phyloP scores from a whole-genome alignment of 768 basidiomycete genomes.

The Lentinula edodes region DNA sequence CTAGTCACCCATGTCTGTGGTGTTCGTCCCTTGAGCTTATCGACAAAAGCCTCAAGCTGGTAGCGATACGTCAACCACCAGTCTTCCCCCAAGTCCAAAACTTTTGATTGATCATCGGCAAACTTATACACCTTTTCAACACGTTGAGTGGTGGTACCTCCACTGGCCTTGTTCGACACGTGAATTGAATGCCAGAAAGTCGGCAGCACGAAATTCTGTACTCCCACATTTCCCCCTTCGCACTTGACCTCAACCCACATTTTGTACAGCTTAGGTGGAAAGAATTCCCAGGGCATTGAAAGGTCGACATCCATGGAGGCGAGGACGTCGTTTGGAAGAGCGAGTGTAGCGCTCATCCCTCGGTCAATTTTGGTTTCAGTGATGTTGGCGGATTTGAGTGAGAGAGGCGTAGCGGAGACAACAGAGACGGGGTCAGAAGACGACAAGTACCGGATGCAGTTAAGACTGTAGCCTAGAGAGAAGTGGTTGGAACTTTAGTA shows the following conservation, averaged over 20 bases:
- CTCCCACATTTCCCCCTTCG: slow-evolving; percentile 29
- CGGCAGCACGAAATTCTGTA: slow-evolving; percentile 37
- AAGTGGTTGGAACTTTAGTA: background rate
- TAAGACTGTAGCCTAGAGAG: slow-evolving; percentile 27
- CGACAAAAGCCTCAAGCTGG: slow-evolving; percentile 54
- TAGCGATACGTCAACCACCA: slow-evolving; percentile 52
- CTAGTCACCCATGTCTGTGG: slow-evolving; percentile 36
- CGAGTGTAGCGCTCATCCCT: slow-evolving; percentile 33
- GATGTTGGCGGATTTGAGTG: background rate
- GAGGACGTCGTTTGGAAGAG: slow-evolving; percentile 33
- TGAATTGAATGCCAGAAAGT: slow-evolving; percentile 39
- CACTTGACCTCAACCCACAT: slow-evolving; percentile 22
- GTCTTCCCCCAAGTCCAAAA: slow-evolving; percentile 32
- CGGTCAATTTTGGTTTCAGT: slow-evolving; percentile 33
- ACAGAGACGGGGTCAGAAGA: slow-evolving; percentile 20
- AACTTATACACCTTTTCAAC: slow-evolving; percentile 39
- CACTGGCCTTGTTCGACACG: slow-evolving; percentile 21
- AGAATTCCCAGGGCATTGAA: slow-evolving; percentile 21
- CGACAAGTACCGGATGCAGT: slow-evolving; percentile 21
- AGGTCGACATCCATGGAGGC: slow-evolving; percentile 36
- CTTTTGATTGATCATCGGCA: slow-evolving; percentile 10
- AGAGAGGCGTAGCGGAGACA: slow-evolving; percentile 18
- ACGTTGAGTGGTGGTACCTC: slow-evolving; percentile 14
- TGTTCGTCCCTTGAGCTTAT: slow-evolving; percentile 37
- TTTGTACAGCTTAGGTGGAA: slow-evolving; percentile 33